phyloP scores from a whole-genome alignment of 345 rosid species.

The Angophora floribunda region DNA sequence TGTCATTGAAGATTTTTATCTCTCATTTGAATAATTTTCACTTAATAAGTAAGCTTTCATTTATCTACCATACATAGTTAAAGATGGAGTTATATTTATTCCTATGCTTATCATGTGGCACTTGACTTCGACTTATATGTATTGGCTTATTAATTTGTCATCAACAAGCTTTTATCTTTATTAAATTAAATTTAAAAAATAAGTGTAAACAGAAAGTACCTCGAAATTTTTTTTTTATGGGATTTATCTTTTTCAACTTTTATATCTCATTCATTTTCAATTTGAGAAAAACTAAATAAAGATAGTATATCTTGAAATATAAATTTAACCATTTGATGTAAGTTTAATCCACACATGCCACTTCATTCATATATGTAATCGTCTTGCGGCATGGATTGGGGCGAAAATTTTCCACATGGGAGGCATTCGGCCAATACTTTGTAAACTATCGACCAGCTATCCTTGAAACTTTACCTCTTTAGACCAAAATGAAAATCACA shows the following conservation, averaged over 20 bases:
- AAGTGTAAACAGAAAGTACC: not conserved
- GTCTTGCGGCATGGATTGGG: not conserved
- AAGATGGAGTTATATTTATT: rapidly evolving
- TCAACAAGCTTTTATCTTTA: not conserved
- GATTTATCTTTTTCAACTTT: rapidly evolving
- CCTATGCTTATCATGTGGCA: not conserved
- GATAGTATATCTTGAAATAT: not conserved
- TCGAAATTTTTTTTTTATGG: not conserved
- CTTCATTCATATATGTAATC: not conserved
- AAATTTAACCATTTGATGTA: not conserved
- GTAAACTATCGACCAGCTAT: too few species aligned
- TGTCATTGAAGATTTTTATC: not conserved
- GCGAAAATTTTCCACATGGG: not conserved
- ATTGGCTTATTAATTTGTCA: not conserved
- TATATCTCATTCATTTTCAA: not conserved
- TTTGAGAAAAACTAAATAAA: not conserved
- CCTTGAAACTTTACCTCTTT: too few species aligned
- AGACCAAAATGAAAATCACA: too few species aligned
- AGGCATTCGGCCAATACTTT: too few species aligned
- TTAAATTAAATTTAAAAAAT: not conserved
- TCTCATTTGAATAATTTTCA: not conserved
- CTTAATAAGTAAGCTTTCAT: not conserved
- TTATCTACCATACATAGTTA: not conserved
- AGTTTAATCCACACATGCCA: not conserved
- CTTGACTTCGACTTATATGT: not conserved